Evolutionary conservation across 2,329 filamentous ascomycete genomes (phyloP).

Genomic region (Fusarium sp.): DNA sequence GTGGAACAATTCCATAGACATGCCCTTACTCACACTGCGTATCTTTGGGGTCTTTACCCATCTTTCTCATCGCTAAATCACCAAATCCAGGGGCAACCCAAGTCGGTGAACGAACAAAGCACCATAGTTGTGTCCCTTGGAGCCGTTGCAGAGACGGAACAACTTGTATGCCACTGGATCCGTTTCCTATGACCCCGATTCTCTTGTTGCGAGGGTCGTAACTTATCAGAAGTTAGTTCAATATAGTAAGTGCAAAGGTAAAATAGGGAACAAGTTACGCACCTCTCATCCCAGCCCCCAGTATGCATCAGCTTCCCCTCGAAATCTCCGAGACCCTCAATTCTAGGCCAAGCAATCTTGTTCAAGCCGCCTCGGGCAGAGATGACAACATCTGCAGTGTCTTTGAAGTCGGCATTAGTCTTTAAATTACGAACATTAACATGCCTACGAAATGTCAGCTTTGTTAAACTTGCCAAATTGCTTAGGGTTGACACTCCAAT

Average conservation of each 20-base stretch:
- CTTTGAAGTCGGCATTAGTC: neutral
- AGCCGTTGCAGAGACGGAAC: neutral
- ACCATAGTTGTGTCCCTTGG: neutral
- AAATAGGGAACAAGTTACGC: neutral
- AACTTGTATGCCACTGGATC: neutral
- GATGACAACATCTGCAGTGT: neutral
- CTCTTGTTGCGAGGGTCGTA: neutral
- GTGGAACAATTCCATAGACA: neutral
- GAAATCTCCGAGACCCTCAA: neutral
- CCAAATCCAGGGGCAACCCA: conserved; percentile 2
- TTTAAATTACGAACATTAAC: neutral
- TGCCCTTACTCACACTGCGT: conserved; percentile 11
- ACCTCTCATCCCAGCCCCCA: neutral
- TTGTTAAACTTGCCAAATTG: neutral
- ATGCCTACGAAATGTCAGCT: neutral
- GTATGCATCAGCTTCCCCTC: neutral
- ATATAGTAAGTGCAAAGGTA: too few relatives aligned
- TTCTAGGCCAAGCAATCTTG: neutral
- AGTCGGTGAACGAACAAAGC: neutral
- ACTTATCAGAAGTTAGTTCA: neutral
- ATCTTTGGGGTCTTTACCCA: conserved; percentile 15
- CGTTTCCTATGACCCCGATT: neutral
- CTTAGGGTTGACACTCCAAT: too few relatives aligned
- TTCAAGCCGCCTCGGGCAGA: neutral
- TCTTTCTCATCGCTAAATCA: conserved; percentile 11